A percentile compares a stretch with the other conserved stretches of the same genome.
These are phyloP conservation scores for Botryotinia convoluta DNA, from an alignment of 2,329 filamentous ascomycete species.

Conservation along the genomic window DNA sequence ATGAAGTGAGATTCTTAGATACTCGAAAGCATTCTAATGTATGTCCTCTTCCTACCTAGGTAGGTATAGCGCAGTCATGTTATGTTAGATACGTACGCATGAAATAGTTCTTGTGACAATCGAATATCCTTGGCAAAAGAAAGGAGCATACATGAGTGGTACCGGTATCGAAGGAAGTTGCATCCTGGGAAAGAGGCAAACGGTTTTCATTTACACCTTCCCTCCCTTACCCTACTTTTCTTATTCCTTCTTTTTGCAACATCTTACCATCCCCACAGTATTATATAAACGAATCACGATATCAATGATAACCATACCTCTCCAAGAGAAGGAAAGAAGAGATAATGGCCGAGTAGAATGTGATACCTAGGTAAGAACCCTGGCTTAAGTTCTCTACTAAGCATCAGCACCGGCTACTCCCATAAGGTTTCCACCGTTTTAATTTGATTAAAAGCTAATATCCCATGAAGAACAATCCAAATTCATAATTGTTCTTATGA, in stretches of 20 bases:
- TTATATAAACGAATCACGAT: conserved; percentile 4
- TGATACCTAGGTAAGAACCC: background rate
- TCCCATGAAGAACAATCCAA: background rate
- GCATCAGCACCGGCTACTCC: conserved; percentile 12
- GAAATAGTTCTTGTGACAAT: conserved; percentile 11
- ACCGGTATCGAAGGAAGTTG: background rate
- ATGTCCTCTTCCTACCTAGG: background rate
- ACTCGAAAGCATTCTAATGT: background rate
- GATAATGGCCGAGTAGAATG: conserved; percentile 1
- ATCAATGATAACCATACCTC: background rate
- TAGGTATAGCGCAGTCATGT: background rate
- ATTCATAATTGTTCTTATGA: background rate
- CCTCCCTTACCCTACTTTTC: background rate
- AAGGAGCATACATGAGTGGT: background rate
- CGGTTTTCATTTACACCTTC: background rate
- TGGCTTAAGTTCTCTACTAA: conserved; percentile 6
- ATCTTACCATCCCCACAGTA: background rate
- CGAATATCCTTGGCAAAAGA: background rate
- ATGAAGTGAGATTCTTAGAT: background rate
- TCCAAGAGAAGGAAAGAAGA: background rate
- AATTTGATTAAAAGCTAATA: conserved; percentile 2
- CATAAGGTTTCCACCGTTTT: conserved; percentile 2
- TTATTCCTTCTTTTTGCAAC: background rate
- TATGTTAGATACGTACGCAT: background rate
- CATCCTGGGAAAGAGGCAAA: conserved; percentile 3